Conservation (phyloP, 1,284 basidiomycete species). For the Rhizoctonia solani region DNA sequence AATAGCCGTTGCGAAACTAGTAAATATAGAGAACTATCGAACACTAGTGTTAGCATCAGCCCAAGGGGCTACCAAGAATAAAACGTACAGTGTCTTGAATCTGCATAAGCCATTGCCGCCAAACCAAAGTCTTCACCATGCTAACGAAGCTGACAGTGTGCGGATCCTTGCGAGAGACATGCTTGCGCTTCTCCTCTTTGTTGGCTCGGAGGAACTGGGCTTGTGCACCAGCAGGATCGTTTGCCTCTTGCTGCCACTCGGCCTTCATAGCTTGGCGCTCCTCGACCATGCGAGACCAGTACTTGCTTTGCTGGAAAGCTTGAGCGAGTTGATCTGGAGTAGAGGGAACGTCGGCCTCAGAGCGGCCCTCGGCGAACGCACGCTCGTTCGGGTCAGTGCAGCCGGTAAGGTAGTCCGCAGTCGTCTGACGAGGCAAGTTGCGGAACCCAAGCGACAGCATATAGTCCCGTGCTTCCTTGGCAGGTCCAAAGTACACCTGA, state of each 20-base stretch:
- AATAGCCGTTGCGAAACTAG: constrained; percentile 57
- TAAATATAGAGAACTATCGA: constrained; percentile 36
- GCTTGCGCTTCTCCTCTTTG: constrained; percentile 64
- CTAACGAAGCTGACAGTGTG: too few species aligned
- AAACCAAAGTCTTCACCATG: too few species aligned
- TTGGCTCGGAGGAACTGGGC: constrained; percentile 81
- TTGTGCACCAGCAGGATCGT: constrained; percentile 65
- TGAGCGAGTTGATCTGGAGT: constrained; percentile 72
- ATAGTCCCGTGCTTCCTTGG: too few species aligned
- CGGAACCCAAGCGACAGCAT: too few species aligned
- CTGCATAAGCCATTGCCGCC: too few species aligned
- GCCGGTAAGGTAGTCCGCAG: too few species aligned
- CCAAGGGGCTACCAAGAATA: not conserved
- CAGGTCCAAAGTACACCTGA: too few species aligned
- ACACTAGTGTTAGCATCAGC: not conserved
- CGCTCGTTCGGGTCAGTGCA: constrained; percentile 49
- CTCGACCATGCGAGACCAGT: constrained; percentile 52
- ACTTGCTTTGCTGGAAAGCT: constrained; percentile 64
- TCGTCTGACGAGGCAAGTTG: too few species aligned
- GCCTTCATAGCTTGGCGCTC: constrained; percentile 52
- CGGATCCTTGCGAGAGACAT: too few species aligned
- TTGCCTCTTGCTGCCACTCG: constrained; percentile 66
- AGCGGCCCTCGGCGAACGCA: constrained; percentile 71
- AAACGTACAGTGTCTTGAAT: constrained; percentile 64
- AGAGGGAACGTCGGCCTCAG: constrained; percentile 67